These are phyloP conservation scores for Fagopyrum tataricum DNA, from an alignment of 148 eudicot species.

Conservation along the genomic window DNA sequence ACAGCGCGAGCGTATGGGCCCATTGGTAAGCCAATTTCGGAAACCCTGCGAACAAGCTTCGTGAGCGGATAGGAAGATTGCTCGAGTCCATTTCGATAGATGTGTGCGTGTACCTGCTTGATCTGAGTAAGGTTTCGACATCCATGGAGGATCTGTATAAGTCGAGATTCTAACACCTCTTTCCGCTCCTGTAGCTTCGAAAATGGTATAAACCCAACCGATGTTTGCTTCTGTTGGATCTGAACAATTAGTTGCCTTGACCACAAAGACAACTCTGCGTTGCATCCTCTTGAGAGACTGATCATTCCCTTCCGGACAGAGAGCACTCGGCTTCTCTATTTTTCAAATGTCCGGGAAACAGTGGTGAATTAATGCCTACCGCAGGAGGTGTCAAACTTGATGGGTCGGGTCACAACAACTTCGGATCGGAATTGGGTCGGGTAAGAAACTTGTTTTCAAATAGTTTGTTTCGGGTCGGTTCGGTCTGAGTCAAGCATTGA, in stretches of 20 bases:
- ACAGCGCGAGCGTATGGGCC: constrained; percentile 24
- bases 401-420: no score
- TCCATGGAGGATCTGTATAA: constrained; percentile 24
- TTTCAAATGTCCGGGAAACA: not conserved
- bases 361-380: not conserved
- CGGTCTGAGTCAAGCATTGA: no score
- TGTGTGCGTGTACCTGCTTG: constrained; percentile 35
- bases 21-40: constrained; percentile 24
- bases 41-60: constrained; percentile 41
- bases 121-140: constrained; percentile 23
- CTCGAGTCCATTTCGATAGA: constrained; percentile 27
- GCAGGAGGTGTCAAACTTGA: no score
- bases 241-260: not conserved
- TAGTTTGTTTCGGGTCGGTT: no score
- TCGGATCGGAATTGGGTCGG: no score
- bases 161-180: constrained; percentile 22
- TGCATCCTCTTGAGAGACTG: not conserved
- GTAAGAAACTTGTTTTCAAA: no score
- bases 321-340: not conserved
- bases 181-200: not conserved
- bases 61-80: constrained; percentile 35
- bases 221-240: not conserved
- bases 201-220: not conserved
- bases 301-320: constrained; percentile 1
- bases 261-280: not conserved